Evolutionary conservation across 768 basidiomycete species (phyloP), one percentile per base, ranked within the genome.

Genomic region (Floccularia luteovirens): DNA sequence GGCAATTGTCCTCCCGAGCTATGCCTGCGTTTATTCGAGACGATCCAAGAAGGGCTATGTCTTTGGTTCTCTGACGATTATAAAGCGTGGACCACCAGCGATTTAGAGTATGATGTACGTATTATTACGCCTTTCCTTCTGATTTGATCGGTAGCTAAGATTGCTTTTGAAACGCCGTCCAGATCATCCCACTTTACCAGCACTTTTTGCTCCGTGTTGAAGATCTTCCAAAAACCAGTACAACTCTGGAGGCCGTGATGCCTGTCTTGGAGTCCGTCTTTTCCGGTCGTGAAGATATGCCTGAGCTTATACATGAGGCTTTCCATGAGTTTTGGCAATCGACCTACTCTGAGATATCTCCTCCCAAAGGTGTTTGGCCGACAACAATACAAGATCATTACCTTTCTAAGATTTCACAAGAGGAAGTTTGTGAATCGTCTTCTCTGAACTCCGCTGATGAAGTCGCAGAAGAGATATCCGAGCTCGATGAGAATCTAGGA

Each of bases 171-270:
- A n/a, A 62, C 65, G 3, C 66, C 70, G 3, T 44, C 1, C 46
- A 83, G 80, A 67, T 83, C 42, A 52, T 82, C 11, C 70, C 76
- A 0, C 51, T 87, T 37, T 90, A 87, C 48, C 69, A 83, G 51
- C 75, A 70, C 10, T 58, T 71, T 24, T 51, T 85, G 30, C 48
- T 79, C 39, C 60, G 66, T 39, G 62, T 83, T 23, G 72, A 70
- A 43, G 59, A 61, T 2, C 59, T 81, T 2, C 69, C 74, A 0
- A 52, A 50, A 3, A 61, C 58, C 1, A 28, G 61, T 10, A 49
- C 56, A 5, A 61, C 62, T n/a, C 58, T 87, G 21, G 61, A 67
- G n/a, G 45, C 53, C 1, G 57, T 83, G n/a, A 60, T 65, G 0
- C 54, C 68, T 4, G 49, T 85, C 2, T 50, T 89, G 5, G 72